These are phyloP conservation scores for Fusarium sulawesiense DNA, from an alignment of 2,329 filamentous ascomycete genomes.

Conservation along the genomic window DNA sequence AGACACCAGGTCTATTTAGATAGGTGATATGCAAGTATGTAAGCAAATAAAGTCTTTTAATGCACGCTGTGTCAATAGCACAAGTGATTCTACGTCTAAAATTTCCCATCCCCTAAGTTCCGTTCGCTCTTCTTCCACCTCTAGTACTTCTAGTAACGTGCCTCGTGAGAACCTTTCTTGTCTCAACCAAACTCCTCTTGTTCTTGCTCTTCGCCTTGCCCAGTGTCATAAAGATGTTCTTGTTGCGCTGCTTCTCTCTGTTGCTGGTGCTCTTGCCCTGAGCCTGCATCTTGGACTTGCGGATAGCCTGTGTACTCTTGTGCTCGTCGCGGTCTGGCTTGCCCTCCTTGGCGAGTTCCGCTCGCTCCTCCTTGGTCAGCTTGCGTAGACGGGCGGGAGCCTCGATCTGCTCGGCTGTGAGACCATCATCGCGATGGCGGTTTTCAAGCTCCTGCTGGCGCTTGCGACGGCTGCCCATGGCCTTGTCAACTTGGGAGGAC, in stretches of 20 bases:
- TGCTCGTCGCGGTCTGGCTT: slow-evolving; percentile 82
- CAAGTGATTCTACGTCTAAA: slow-evolving; percentile 23
- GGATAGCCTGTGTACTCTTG: slow-evolving; percentile 84
- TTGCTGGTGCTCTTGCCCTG: slow-evolving; percentile 98
- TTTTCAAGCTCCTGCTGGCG: slow-evolving; percentile 59
- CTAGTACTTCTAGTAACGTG: slow-evolving; percentile 87
- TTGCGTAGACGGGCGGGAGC: slow-evolving; percentile 85
- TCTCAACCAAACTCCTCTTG: slow-evolving; percentile 91
- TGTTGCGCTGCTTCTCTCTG: slow-evolving; percentile 94
- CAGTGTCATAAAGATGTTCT: slow-evolving; percentile 99
- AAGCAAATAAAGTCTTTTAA: slow-evolving; percentile 20
- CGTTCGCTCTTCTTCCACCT: slow-evolving; percentile 84
- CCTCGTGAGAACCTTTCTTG: slow-evolving; percentile 80
- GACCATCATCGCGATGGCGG: slow-evolving; percentile 84
- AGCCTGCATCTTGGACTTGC: slow-evolving; percentile 86
- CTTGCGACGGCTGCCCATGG: slow-evolving; percentile 60
- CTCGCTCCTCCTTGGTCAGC: slow-evolving; percentile 87
- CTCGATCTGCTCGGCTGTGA: slow-evolving; percentile 93
- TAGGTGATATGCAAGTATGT: background rate
- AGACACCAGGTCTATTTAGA: background rate
- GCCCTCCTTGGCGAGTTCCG: slow-evolving; percentile 84
- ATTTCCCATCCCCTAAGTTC: slow-evolving; percentile 42
- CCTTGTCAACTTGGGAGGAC: slow-evolving; percentile 76
- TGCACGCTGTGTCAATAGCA: slow-evolving; percentile 30
- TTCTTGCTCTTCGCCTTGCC: slow-evolving; percentile 96